Evolutionary conservation across 495 filamentous ascomycete genomes (phyloP).

Genomic region (Penicillium goetzii): DNA sequence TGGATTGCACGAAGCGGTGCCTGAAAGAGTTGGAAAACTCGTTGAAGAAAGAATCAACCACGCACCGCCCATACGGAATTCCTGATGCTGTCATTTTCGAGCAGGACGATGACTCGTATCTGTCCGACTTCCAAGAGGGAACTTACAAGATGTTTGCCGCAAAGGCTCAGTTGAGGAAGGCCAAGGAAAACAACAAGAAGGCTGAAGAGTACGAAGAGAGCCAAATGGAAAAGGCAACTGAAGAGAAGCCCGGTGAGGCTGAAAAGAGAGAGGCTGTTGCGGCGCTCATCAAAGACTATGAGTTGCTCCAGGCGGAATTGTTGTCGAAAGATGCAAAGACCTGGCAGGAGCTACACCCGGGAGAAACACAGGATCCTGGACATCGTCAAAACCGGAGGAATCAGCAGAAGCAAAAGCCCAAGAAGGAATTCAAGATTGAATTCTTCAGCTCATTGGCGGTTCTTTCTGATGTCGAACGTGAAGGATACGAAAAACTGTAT

Average conservation of each 20-base stretch:
- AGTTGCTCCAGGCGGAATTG: constrained; percentile 56
- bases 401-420: constrained; percentile 5
- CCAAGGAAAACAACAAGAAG: constrained; percentile 18
- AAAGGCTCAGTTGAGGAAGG: constrained; percentile 19
- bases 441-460: constrained; percentile 56
- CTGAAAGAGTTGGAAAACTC: constrained; percentile 47
- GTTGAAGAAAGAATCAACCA: constrained; percentile 28
- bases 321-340: constrained; percentile 63
- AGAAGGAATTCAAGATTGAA: constrained; percentile 44
- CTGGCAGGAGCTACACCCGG: constrained; percentile 64
- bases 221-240: background rate
- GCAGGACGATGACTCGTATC: constrained; percentile 43
- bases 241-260: constrained; percentile 36
- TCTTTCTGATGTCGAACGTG: constrained; percentile 52
- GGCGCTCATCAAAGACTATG: constrained; percentile 51
- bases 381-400: background rate
- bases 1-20: constrained; percentile 21
- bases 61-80: background rate
- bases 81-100: constrained; percentile 26
- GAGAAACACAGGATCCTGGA: constrained; percentile 26
- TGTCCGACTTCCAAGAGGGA: constrained; percentile 46
- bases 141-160: constrained; percentile 57
- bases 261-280: constrained; percentile 58
- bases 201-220: constrained; percentile 1
- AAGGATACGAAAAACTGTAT: constrained; percentile 61